Base-by-base conservation (phyloP, 208 protist species). In the Leptomonas seymouri region DNA sequence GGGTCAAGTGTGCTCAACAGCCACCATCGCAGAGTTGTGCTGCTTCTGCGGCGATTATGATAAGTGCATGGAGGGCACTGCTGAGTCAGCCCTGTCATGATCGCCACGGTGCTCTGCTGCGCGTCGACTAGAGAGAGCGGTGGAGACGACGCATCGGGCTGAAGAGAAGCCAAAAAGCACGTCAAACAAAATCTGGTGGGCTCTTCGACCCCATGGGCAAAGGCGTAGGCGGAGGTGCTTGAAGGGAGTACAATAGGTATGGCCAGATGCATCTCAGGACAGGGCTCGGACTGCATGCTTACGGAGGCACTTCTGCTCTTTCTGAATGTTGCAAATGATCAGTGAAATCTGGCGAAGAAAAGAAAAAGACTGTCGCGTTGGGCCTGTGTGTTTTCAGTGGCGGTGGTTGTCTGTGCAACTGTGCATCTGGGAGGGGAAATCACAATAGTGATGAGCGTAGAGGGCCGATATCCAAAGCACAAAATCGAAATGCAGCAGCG, bases 31-130 rank as follows among this genome's bases (percentile, higher is more conserved):
- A 55, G 59, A 3, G 15, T 31, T 27, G 39, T 31, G 3, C 23
- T 55, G 42, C 34, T n/a, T 2, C 3, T 46, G 27, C 27, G 16
- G 36, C 21, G 1, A 23, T 21, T 20, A 21, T 41, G 21, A 1
- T 51, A 30, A 1, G 14, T 30, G 31, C 31, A n/a, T 7, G 45
- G 44, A 16, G 59, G 59, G 25, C 59, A 65, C 31, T 44, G 59
- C 31, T 55, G 59, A 7, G 59, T 55, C 3, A 65, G 31, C 18
- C 30, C 59, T 11, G 59, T 54, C 14, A 65, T 14, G 30, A 65
- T 0, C 14, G 45, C 15, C 44, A 55, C 31, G 16, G 45, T 44
- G 4, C 45, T 12, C 9, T 44, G 42, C 59, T 55, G 59, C 14
- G 53, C 30, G 11, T 65, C 59, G 4, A 42, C 15, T 21, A 49